phyloP scores from a whole-genome alignment of 495 filamentous ascomycete species.

The Xylaria acuta region DNA sequence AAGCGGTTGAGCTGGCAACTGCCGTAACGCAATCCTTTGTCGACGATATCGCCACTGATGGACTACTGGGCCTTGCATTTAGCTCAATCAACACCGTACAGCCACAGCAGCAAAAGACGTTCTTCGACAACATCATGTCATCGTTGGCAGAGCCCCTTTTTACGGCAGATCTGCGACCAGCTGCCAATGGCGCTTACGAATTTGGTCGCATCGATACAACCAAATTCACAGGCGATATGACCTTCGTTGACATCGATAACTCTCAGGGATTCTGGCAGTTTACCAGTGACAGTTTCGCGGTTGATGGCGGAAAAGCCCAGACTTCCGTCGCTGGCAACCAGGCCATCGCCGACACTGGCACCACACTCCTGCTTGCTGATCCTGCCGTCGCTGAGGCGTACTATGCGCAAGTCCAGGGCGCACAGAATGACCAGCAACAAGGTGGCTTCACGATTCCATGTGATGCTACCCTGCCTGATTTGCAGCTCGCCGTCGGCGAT shows the following conservation, averaged over 20 bases:
- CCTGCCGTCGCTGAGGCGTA: slow-evolving; percentile 64
- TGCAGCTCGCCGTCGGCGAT: slow-evolving; percentile 69
- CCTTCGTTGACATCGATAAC: slow-evolving; percentile 68
- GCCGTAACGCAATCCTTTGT: slow-evolving; percentile 69
- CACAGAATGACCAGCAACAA: slow-evolving; percentile 53
- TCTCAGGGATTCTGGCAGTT: slow-evolving; percentile 80
- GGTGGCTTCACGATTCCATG: slow-evolving; percentile 68
- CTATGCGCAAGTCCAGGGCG: slow-evolving; percentile 66
- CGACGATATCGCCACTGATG: slow-evolving; percentile 65
- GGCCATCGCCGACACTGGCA: slow-evolving; percentile 76
- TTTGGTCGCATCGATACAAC: slow-evolving; percentile 73
- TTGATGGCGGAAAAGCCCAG: slow-evolving; percentile 54
- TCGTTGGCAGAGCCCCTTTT: slow-evolving; percentile 72
- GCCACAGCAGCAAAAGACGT: slow-evolving; percentile 73
- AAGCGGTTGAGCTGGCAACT: slow-evolving; percentile 75
- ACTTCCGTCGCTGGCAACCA: slow-evolving; percentile 48
- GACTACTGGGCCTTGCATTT: slow-evolving; percentile 82
- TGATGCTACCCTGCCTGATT: slow-evolving; percentile 61
- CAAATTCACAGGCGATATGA: slow-evolving; percentile 69
- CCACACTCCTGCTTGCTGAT: slow-evolving; percentile 73
- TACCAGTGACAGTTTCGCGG: slow-evolving; percentile 60
- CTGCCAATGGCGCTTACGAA: slow-evolving; percentile 71
- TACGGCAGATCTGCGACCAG: slow-evolving; percentile 70
- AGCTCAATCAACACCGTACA: slow-evolving; percentile 74
- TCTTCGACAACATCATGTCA: slow-evolving; percentile 77